A percentile compares a stretch with the other conserved stretches of the same genome.
phyloP scores from a whole-genome alignment of 1,284 basidiomycete genomes.

The Pholiota adiposa region DNA sequence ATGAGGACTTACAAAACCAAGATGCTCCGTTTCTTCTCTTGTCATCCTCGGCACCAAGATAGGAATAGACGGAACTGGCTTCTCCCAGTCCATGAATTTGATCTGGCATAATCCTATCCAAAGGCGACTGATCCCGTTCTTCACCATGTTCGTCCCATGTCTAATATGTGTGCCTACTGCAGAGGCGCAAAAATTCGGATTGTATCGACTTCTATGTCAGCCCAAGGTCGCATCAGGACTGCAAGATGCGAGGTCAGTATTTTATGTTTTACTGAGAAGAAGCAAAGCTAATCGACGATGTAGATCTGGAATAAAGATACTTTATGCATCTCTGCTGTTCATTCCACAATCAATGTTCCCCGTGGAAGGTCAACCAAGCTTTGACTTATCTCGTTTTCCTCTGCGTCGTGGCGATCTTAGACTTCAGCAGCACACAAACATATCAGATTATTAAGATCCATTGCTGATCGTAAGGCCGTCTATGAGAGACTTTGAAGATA shows the following conservation, averaged over 20 bases:
- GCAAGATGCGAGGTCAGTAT: slow-evolving; percentile 49
- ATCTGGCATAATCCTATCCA: slow-evolving; percentile 50
- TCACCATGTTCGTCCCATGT: not conserved
- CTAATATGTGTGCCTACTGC: not conserved
- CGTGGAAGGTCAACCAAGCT: not conserved
- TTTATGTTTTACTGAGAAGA: not conserved
- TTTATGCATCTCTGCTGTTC: slow-evolving; percentile 49
- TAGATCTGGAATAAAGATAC: slow-evolving; percentile 40
- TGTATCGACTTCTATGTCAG: slow-evolving; percentile 44
- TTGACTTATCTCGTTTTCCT: not conserved
- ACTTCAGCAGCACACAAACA: no score
- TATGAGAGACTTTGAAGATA: slow-evolving; percentile 50
- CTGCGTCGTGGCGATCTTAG: no score
- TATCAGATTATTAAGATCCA: no score
- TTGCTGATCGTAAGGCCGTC: not conserved
- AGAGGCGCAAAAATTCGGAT: slow-evolving; percentile 52
- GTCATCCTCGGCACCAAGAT: slow-evolving; percentile 41
- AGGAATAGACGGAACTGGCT: slow-evolving; percentile 45
- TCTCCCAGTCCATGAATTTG: slow-evolving; percentile 55
- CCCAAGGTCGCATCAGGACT: slow-evolving; percentile 45
- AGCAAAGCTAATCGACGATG: not conserved
- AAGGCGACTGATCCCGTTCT: slow-evolving; percentile 32
- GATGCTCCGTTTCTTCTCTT: slow-evolving; percentile 50
- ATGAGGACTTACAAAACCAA: slow-evolving; percentile 21
- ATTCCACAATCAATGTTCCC: slow-evolving; percentile 46